These are phyloP conservation scores for Candida bentonensis DNA, from an alignment of 805 yeast species.

Conservation along the genomic window DNA sequence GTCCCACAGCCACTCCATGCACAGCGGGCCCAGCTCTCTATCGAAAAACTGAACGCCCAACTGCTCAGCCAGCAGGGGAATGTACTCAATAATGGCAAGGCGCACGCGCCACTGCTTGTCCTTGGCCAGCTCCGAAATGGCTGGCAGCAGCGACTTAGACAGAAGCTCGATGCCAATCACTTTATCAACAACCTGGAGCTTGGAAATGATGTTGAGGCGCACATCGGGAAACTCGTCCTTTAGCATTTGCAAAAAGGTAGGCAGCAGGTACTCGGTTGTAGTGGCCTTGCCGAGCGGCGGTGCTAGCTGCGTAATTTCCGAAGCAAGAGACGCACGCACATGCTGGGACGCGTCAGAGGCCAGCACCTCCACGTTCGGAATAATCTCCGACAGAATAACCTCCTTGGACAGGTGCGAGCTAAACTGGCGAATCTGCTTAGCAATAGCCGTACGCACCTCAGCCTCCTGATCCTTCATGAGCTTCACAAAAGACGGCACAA, in stretches of 20 bases:
- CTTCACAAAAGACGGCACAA: conserved; percentile 57
- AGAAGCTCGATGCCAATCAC: conserved; percentile 84
- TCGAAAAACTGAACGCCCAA: conserved; percentile 88
- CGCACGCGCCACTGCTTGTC: conserved; percentile 97
- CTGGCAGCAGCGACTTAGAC: conserved; percentile 82
- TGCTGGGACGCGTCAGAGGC: conserved; percentile 86
- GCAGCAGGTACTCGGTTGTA: conserved; percentile 70
- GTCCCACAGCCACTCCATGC: conserved; percentile 98
- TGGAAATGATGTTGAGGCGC: conserved; percentile 82
- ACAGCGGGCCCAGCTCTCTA: conserved; percentile 76
- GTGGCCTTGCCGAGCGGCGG: conserved; percentile 74
- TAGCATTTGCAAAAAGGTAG: conserved; percentile 82
- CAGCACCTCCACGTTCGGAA: conserved; percentile 72
- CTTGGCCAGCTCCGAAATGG: conserved; percentile 88
- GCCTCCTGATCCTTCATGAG: conserved; percentile 89
- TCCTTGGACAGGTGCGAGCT: conserved; percentile 23
- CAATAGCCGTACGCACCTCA: conserved; percentile 89
- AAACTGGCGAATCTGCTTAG: conserved; percentile 68
- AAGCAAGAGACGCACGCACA: conserved; percentile 86
- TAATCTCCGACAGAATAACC: conserved; percentile 49
- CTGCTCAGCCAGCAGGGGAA: conserved; percentile 88
- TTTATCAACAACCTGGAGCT: conserved; percentile 81
- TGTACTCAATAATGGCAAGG: conserved; percentile 90
- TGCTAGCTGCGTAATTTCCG: conserved; percentile 74
- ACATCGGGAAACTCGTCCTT: conserved; percentile 97